Evolutionary conservation across 140 eudicot genomes (phyloP).

Genomic region (Anethum foeniculum): DNA sequence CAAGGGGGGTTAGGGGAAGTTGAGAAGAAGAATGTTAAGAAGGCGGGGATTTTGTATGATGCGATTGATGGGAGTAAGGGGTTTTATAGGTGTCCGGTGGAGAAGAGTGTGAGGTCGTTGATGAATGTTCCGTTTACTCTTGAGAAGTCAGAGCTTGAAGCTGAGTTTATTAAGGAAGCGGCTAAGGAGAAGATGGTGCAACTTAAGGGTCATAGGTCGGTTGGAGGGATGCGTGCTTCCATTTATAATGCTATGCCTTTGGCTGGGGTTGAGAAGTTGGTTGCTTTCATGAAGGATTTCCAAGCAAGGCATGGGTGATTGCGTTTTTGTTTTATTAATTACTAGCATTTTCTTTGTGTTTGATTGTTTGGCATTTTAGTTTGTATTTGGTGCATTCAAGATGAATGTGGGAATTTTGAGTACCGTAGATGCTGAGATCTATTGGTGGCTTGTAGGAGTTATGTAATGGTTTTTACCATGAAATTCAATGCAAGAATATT

Average conservation of each 20-base stretch:
- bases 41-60: slow-evolving; percentile 62
- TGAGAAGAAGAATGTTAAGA: slow-evolving; percentile 71
- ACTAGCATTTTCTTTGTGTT: not conserved
- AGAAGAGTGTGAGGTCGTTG: slow-evolving; percentile 84
- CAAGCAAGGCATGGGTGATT: slow-evolving; percentile 74
- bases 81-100: slow-evolving; percentile 84
- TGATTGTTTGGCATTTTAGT: not conserved
- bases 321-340: not conserved
- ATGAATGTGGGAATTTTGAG: slow-evolving; percentile 1
- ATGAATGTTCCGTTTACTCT: slow-evolving; percentile 96
- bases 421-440: not conserved
- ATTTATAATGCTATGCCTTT: slow-evolving; percentile 97
- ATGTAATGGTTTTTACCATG: not conserved
- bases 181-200: slow-evolving; percentile 87
- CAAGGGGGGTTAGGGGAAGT: slow-evolving; percentile 91
- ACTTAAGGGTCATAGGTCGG: slow-evolving; percentile 93
- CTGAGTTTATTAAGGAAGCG: slow-evolving; percentile 76
- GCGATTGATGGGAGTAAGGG: slow-evolving; percentile 84
- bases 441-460: not conserved
- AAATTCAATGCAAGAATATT: not conserved
- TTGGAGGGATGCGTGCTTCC: slow-evolving; percentile 99
- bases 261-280: slow-evolving; percentile 96
- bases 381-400: not conserved
- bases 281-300: slow-evolving; percentile 92
- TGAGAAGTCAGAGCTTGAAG: slow-evolving; percentile 73